Conservation (phyloP, 179 eudicot species). For the Beta corolliflora region DNA sequence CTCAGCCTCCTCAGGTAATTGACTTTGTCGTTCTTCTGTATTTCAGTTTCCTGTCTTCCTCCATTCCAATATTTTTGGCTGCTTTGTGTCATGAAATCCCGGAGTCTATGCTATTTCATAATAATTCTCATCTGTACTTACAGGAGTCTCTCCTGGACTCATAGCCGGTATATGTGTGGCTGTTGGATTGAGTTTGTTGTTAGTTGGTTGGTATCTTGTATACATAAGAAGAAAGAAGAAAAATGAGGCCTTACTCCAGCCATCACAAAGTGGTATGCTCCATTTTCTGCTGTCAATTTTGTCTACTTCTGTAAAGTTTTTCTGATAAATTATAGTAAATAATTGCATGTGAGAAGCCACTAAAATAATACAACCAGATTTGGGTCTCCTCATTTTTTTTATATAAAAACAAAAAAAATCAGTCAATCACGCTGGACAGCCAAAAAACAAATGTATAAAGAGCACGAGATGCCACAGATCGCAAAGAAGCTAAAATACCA, state of each 20-base stretch:
- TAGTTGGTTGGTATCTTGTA: constrained; percentile 28
- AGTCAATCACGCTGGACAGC: not conserved
- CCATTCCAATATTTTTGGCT: not conserved
- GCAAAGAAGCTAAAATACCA: not conserved
- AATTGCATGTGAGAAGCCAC: not conserved
- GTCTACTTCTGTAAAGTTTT: not conserved
- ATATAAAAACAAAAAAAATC: not conserved
- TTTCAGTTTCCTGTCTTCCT: constrained; percentile 10
- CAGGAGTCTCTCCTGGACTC: constrained; percentile 29
- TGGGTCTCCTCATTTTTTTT: not conserved
- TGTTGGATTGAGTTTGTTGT: constrained; percentile 20
- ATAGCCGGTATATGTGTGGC: constrained; percentile 29
- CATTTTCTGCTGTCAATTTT: not conserved
- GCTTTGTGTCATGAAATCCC: not conserved
- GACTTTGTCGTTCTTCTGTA: not conserved
- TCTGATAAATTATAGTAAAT: not conserved
- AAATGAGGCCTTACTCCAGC: constrained; percentile 18
- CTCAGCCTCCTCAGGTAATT: constrained; percentile 27
- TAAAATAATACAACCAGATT: not conserved
- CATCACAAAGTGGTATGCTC: constrained; percentile 27
- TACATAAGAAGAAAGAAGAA: constrained; percentile 30
- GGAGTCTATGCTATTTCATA: not conserved
- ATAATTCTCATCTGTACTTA: constrained; percentile 3
- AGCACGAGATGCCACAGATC: not conserved
- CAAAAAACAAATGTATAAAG: not conserved